Percentiles rank a stretch among this genome's conserved stretches.
These are phyloP conservation scores for Coniochaeta sp. DNA, from an alignment of 2,329 filamentous ascomycete species.

Conservation along the genomic window DNA sequence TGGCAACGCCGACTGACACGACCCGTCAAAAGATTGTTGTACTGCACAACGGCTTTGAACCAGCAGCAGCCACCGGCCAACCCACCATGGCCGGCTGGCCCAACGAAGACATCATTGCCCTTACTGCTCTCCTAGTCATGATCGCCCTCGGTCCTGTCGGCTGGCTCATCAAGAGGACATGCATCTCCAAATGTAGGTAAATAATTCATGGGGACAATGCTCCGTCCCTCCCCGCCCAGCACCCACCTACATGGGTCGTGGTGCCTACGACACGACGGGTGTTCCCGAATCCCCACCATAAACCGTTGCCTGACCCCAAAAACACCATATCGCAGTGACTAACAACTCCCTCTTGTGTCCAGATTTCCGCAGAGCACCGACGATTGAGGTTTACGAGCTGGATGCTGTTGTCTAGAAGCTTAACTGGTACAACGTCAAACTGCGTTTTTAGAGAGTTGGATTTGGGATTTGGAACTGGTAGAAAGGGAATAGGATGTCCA, in stretches of 20 bases:
- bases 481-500: background rate
- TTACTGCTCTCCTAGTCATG: background rate
- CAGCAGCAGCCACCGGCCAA: too few relatives aligned
- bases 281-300: background rate
- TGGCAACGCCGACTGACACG: too few relatives aligned
- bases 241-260: too few relatives aligned
- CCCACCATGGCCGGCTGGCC: background rate
- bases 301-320: too few relatives aligned
- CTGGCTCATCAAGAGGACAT: background rate
- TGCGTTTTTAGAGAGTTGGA: background rate
- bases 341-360: background rate
- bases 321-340: background rate
- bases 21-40: too few relatives aligned
- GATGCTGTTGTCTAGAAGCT: background rate
- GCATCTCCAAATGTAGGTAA: background rate
- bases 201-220: background rate
- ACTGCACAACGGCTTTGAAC: too few relatives aligned
- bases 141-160: background rate
- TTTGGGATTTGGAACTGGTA: background rate
- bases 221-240: background rate
- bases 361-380: background rate
- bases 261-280: too few relatives aligned
- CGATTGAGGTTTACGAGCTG: background rate
- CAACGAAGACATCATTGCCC: background rate
- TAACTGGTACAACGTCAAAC: background rate